Percentiles rank a stretch among this genome's conserved stretches.
Evolutionary conservation across 2,329 filamentous ascomycete species (phyloP).

Genomic region (Graphilbum fragrans): DNA sequence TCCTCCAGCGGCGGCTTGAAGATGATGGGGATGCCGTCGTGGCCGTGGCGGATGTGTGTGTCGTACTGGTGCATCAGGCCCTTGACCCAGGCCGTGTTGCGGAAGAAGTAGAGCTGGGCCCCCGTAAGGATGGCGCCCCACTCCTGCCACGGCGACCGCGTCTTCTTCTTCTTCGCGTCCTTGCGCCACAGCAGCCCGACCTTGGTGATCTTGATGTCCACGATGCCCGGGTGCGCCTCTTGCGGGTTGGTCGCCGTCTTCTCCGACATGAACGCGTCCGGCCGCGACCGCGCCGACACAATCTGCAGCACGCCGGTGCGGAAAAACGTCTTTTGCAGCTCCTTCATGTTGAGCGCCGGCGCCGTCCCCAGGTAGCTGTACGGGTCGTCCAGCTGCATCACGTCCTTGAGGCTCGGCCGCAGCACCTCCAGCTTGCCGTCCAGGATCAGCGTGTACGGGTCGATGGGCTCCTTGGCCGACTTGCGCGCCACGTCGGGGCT

Average conservation of each 20-base stretch:
- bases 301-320: slow-evolving; percentile 89
- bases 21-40: slow-evolving; percentile 64
- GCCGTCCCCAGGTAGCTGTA: slow-evolving; percentile 79
- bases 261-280: slow-evolving; percentile 89
- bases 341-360: slow-evolving; percentile 62
- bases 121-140: slow-evolving; percentile 95
- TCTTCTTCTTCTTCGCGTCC: slow-evolving; percentile 84
- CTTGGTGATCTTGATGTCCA: slow-evolving; percentile 96
- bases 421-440: slow-evolving; percentile 77
- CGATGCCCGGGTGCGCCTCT: slow-evolving; percentile 80
- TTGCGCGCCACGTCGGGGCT: slow-evolving; percentile 53
- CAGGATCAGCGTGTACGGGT: slow-evolving; percentile 89
- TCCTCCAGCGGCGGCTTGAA: slow-evolving; percentile 84
- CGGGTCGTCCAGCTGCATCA: slow-evolving; percentile 82
- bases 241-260: slow-evolving; percentile 74
- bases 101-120: slow-evolving; percentile 95
- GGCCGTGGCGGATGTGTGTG: slow-evolving; percentile 63
- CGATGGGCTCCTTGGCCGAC: slow-evolving; percentile 70
- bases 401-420: slow-evolving; percentile 78
- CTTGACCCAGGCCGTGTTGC: slow-evolving; percentile 87
- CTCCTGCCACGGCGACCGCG: slow-evolving; percentile 93
- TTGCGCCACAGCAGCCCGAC: slow-evolving; percentile 93
- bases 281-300: slow-evolving; percentile 81
- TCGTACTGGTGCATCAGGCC: slow-evolving; percentile 82
- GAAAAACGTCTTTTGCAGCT: slow-evolving; percentile 80